A percentile compares a stretch with the other conserved stretches of the same genome.
These are phyloP conservation scores for Ruellia speciosa DNA, from an alignment of 305 asterid species.

Conservation along the genomic window DNA sequence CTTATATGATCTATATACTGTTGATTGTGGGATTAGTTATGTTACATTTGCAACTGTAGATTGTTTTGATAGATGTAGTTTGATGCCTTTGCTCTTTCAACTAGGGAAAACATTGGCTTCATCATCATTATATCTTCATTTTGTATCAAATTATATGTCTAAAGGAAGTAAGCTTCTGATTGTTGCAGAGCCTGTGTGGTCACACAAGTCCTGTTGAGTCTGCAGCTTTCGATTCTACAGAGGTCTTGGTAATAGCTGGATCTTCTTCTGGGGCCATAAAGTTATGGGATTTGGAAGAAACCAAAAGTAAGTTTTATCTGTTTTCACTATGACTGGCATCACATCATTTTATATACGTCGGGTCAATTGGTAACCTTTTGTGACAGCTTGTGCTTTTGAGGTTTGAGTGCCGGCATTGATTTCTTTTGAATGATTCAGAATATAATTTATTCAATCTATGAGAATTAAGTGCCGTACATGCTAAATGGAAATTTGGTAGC, in stretches of 20 bases:
- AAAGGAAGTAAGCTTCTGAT: constrained; percentile 10
- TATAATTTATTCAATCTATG: too few species aligned
- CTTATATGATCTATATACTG: too few species aligned
- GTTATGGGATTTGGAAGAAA: constrained; percentile 96
- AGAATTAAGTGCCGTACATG: background rate
- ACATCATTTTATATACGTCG: too few species aligned
- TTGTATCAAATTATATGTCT: background rate
- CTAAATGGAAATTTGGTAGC: background rate
- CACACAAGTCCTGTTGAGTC: constrained; percentile 95
- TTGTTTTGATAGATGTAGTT: too few species aligned
- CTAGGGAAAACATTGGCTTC: too few species aligned
- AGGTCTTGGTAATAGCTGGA: constrained; percentile 85
- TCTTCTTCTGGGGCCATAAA: constrained; percentile 95
- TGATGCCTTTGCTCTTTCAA: too few species aligned
- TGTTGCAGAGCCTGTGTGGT: constrained; percentile 74
- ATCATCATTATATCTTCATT: background rate
- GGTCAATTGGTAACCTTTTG: too few species aligned
- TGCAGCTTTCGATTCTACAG: constrained; percentile 84
- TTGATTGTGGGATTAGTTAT: too few species aligned
- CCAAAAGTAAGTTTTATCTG: constrained; percentile 56
- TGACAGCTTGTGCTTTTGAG: background rate
- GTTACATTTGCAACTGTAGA: too few species aligned
- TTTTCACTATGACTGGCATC: background rate
- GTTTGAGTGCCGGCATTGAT: too few species aligned
- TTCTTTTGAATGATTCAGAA: too few species aligned